These are phyloP conservation scores for Erigeron canadensis DNA, from an alignment of 129 eudicot species.

Conservation along the genomic window DNA sequence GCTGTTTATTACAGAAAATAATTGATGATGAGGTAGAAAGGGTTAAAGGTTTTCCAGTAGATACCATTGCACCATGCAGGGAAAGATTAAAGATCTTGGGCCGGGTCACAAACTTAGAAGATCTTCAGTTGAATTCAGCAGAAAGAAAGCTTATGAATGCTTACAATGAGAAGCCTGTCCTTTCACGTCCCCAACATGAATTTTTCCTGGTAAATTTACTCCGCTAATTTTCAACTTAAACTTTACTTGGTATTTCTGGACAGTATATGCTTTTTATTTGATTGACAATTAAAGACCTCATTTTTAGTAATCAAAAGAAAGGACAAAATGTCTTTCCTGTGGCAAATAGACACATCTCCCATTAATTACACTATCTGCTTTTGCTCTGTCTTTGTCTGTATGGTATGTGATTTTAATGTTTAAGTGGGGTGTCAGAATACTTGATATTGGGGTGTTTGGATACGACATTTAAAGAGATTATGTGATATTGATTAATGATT, in stretches of 20 bases:
- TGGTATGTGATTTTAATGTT: background rate
- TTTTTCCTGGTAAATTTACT: constrained; percentile 68
- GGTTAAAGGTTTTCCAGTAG: constrained; percentile 69
- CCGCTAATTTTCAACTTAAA: background rate
- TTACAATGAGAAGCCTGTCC: constrained; percentile 94
- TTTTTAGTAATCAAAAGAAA: constrained; percentile 6
- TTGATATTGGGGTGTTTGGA: no score
- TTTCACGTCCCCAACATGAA: constrained; percentile 95
- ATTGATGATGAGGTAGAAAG: constrained; percentile 84
- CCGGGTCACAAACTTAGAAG: constrained; percentile 69
- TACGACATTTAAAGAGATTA: no score
- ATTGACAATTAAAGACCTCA: background rate
- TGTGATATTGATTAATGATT: no score
- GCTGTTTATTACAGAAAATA: constrained; percentile 51
- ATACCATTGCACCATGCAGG: constrained; percentile 71
- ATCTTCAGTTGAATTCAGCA: constrained; percentile 69
- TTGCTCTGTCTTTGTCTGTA: background rate
- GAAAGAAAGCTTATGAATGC: constrained; percentile 92
- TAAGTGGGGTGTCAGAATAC: background rate
- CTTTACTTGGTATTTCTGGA: background rate
- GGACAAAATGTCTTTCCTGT: constrained; percentile 2
- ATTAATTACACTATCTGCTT: constrained; percentile 3
- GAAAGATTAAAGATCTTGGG: constrained; percentile 94
- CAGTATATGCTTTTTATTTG: background rate
- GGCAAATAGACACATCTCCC: background rate